Evolutionary conservation across 2,329 filamentous ascomycete genomes (phyloP), one percentile per base, ranked within the genome.

Genomic region (Fusarium devonianum): DNA sequence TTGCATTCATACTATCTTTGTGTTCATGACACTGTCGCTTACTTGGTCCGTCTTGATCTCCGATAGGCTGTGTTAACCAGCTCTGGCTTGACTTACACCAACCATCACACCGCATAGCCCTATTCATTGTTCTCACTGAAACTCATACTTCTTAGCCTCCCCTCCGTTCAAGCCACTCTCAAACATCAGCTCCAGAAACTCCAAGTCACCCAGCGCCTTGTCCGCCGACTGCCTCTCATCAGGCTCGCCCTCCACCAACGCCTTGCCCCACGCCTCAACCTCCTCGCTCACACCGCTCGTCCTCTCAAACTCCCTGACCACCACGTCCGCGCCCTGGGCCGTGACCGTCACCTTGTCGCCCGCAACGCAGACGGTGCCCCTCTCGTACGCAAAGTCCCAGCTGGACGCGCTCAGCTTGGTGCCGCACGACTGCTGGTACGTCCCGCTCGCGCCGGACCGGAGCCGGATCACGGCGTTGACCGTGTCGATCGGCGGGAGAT

Each of bases 401-500:
- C 84, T 80, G 11, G 76, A 78, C 3, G 78, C 77, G 5, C 69
- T 71, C 55, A 82, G 65, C 7, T 76, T 79, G 7, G 82, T 82
- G 2, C 85, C 85, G 42, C 80, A 80, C 2, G 78, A 81, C n/a
- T 82, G 69, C 44, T 76, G 74, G 37, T 87, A 79, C 5, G 78
- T 81, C 2, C 86, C 86, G 1, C 76, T 75, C 2, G 73, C 75
- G 3, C 84, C 84, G 18, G 75, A 77, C 48, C 73, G 74, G 2
- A 83, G 78, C 63, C 75, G 77, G 26, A 86, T 56, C 2, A 82
- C 75, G 8, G 83, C 83, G 61, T 84, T 80, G 39, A 90, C 73
- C 2, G 86, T 87, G 65, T 91, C 88, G 2, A 88, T 76, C 0
- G 87, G 87, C 4, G 82, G 77, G 7, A 91, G 73, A 60, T 85